A percentile compares a stretch with the other conserved stretches of the same genome.
These are phyloP conservation scores for Eleusine indica DNA, from an alignment of 176 grass and related monocot genomes.

Conservation along the genomic window DNA sequence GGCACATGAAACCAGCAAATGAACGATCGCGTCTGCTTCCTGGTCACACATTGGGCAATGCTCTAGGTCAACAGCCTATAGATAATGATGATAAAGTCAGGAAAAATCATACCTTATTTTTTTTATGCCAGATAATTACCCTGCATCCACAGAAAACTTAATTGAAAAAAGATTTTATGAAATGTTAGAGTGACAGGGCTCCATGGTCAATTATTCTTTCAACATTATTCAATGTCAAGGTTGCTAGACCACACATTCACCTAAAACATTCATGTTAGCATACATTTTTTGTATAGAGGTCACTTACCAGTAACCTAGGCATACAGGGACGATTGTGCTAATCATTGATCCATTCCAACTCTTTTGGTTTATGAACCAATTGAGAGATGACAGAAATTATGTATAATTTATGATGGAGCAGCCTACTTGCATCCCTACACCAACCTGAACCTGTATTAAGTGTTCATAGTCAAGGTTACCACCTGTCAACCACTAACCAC, in stretches of 20 bases:
- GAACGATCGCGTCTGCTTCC: no score
- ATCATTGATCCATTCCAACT: no score
- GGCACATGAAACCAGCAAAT: no score
- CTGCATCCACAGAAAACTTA: slow-evolving; percentile 12
- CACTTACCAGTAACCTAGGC: no score
- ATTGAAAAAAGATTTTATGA: slow-evolving; percentile 35
- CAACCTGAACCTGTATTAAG: no score
- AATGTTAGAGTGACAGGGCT: neutral
- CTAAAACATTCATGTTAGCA: neutral
- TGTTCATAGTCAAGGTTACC: neutral
- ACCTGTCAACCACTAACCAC: neutral
- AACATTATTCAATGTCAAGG: slow-evolving; percentile 8
- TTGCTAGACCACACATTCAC: slow-evolving; percentile 5
- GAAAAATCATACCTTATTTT: neutral
- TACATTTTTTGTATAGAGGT: slow-evolving; percentile 10
- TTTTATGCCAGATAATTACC: neutral
- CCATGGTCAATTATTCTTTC: slow-evolving; percentile 6
- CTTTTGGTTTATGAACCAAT: no score
- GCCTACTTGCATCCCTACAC: no score
- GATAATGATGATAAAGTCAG: slow-evolving; percentile 12
- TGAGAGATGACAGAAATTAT: no score
- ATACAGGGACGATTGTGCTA: no score
- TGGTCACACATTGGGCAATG: no score
- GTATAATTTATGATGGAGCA: no score
- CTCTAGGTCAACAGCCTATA: neutral